phyloP scores from a whole-genome alignment of 1,139 yeast genomes.

The Yamadazyma diospyri region DNA sequence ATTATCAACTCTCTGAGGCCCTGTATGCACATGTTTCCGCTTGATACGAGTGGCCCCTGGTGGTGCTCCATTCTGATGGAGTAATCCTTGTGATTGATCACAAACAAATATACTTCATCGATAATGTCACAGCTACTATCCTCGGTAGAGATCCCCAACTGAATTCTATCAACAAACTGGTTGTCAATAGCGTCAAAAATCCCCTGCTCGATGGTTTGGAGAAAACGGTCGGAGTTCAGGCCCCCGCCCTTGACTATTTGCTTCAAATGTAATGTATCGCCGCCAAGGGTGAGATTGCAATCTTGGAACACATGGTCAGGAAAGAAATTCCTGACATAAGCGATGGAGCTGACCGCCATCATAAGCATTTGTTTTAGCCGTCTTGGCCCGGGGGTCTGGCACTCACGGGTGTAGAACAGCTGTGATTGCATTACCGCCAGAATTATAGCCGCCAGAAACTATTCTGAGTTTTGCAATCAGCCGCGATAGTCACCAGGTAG shows the following conservation, averaged over 20 bases:
- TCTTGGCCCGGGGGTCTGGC: too few relatives aligned
- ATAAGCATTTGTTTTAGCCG: too few relatives aligned
- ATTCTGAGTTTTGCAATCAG: too few relatives aligned
- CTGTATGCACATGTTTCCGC: slow-evolving; percentile 23
- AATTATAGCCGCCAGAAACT: too few relatives aligned
- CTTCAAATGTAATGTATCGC: not conserved
- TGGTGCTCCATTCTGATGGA: not conserved
- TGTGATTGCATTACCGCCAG: too few relatives aligned
- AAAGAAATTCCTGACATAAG: slow-evolving; percentile 9
- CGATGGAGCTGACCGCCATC: slow-evolving; percentile 6
- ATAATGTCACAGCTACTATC: slow-evolving; percentile 32
- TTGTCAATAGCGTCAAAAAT: slow-evolving; percentile 39
- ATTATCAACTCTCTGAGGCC: slow-evolving; percentile 47
- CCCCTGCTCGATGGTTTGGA: slow-evolving; percentile 46
- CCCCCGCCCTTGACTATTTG: slow-evolving; percentile 2
- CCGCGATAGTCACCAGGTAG: too few relatives aligned
- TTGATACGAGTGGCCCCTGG: slow-evolving; percentile 17
- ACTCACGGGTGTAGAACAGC: too few relatives aligned
- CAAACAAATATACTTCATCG: slow-evolving; percentile 48
- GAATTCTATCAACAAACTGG: slow-evolving; percentile 40
- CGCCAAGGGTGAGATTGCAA: not conserved
- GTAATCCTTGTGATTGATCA: slow-evolving; percentile 31
- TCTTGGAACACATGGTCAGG: slow-evolving; percentile 2
- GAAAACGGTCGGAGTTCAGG: slow-evolving; percentile 1
- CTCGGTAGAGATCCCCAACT: slow-evolving; percentile 42